Base-by-base conservation (phyloP, 306 rosid genomes). In the Sphenostylis stenocarpa region DNA sequence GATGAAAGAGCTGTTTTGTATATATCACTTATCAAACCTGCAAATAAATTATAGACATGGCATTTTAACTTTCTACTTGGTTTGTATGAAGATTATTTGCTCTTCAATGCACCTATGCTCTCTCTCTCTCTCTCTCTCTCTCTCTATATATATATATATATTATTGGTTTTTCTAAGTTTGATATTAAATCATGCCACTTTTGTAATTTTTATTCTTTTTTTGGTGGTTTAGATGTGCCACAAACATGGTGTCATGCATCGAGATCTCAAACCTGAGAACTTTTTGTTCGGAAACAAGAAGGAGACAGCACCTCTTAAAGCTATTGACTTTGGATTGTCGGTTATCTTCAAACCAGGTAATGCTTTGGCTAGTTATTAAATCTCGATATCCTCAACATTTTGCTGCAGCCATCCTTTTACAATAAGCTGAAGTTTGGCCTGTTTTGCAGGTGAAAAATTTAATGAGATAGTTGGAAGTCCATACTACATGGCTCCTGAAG, bases 401-500 rank as follows among this genome's bases (percentile, higher is more conserved):
- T 28, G 15, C 65, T 77, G 75, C 70, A n/a, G 47, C 43, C 62
- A 73, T 86, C 49, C 17, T 26, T 23, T 67, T 43, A 34, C 72
- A 69, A 19, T 57, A 28, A 26, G 66, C 76, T 85, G 60, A 86
- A 41, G 41, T 62, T 69, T 71, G 9, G 56, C 61, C 16, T 62
- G 76, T 72, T 51, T 41, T 85, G 79, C 88, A 94, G 97, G 95
- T 62, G 90, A 94, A 72, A 87, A 1, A 73, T 94, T 91, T 78
- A 71, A 47, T 61, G 98, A 94, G 79, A 94, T 94, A 66, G 98
- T 94, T 58, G 98, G 97, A 86, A 94, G 98, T 83, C 98, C 97
- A 20, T 94, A 94, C 61, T 94, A 94, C 88, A 94, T 94, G 98
- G 98, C 98, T 68, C 98, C 98, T 43, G 98, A 94, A 85, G 98